phyloP scores from a whole-genome alignment of 148 eudicot genomes.

The Suaeda aralocaspica region DNA sequence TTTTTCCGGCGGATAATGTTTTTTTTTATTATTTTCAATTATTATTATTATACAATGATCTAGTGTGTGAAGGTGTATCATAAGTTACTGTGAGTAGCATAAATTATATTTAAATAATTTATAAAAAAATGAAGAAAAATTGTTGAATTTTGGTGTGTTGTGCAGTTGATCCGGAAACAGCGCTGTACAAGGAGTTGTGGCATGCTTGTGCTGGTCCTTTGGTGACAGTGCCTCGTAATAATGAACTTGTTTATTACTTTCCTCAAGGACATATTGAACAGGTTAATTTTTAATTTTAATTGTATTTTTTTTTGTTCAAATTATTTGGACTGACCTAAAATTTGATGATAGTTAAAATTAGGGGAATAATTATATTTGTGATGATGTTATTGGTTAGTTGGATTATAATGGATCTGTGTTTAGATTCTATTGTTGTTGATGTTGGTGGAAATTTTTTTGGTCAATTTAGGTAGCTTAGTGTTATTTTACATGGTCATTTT shows the following conservation, averaged over 20 bases:
- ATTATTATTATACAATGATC: too few relatives aligned
- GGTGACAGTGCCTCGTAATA: conserved; percentile 70
- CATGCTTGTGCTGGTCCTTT: conserved; percentile 95
- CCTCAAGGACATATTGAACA: conserved; percentile 99
- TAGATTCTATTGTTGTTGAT: not conserved
- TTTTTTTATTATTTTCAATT: too few relatives aligned
- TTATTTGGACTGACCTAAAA: not conserved
- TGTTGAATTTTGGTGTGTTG: not conserved
- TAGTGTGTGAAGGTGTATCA: not conserved
- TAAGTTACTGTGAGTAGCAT: not conserved
- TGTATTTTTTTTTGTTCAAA: not conserved
- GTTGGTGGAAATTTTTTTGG: conserved; percentile 7
- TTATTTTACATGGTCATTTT: conserved; percentile 16
- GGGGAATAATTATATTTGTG: not conserved
- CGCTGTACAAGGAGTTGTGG: conserved; percentile 89
- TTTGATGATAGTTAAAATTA: not conserved
- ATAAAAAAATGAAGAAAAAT: not conserved
- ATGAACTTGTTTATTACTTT: conserved; percentile 81
- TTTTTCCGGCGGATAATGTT: conserved; percentile 12
- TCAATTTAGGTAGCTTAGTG: conserved; percentile 8
- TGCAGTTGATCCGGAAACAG: conserved; percentile 65
- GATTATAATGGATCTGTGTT: not conserved
- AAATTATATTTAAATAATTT: not conserved
- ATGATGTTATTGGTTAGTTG: not conserved
- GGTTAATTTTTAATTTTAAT: conserved; percentile 34